Evolutionary conservation across 2,329 filamentous ascomycete genomes (phyloP), one percentile per base, ranked within the genome.

Genomic region (Aspergillus ibericus): DNA sequence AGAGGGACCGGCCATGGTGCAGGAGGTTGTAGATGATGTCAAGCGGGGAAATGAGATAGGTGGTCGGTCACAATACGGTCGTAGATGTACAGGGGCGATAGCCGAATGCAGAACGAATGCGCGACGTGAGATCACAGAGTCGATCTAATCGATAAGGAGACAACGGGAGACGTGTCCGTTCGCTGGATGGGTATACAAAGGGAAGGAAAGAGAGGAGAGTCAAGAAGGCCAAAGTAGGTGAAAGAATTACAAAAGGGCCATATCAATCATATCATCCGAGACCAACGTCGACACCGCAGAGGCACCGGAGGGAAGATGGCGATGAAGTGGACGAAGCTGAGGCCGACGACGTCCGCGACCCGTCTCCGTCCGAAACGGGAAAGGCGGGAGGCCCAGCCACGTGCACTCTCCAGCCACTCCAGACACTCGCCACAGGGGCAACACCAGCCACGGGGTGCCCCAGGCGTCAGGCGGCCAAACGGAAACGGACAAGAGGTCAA

Each of bases 1-100:
- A 53, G 92, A 93, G 55, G 80, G 76, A 47, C 81, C 79, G 59
- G 82, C 78, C 81, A 84, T 85, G 63, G 72, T 76, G 66, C 20
- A 40, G 50, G 27, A 15, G 29, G 22, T n/a, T 18, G 20, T 36
- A 25, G 29, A 32, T 10, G 29, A 32, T 32, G 29, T 60, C 29
- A 9, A 53, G 46, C 8, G 10, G 25, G 38, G 42, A 29, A 18
- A 42, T 34, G 25, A 12, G 27, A 20, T 25, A 4, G 40, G 25
- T 18, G 13, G 12, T 34, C 38, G 40, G 32, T 56, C 35, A 16
- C 55, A 22, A 40, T 29, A 36, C 32, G 10, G 1, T 22, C 13
- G 22, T 25, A 32, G 42, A 35, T 32, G 34, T 34, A 35, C 18
- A 18, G 29, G 47, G 18, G 44, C 25, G 27, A 50, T 38, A 29